Evolutionary conservation across 495 filamentous ascomycete genomes (phyloP), one percentile per base, ranked within the genome.

Genomic region (Penicillium goetzii): DNA sequence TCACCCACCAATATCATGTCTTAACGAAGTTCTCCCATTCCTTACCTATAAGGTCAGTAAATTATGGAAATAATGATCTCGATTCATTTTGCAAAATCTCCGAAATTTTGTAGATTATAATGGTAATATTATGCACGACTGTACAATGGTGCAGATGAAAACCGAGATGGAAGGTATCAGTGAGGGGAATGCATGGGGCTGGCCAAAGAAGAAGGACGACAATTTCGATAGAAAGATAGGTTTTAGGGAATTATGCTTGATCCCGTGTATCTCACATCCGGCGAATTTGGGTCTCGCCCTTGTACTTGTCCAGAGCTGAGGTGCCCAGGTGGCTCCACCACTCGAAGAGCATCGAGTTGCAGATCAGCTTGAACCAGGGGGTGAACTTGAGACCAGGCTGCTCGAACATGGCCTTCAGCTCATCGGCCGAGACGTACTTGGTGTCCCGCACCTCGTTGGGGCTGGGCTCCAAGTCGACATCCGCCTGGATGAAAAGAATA

Each of bases 301-400:
- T 85, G 80, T 95, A 97, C 79, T 90, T 89, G 57, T 96, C 92
- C 65, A 98, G 79, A 4, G 83, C 78, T 7, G 88, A 84, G 28
- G 84, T 81, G 63, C 93, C 89, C 34, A 98, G 85, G 75, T 93
- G 89, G 69, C 88, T 85, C 95, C 95, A 99, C 95, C 95, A 99
- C 75, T 98, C 93, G 70, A 96, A 98, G 49, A 99, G 86, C 92
- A 98, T 91, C 56, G 91, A 92, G 67, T 97, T 78, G 83, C 96
- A 99, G 72, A 99, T 98, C 66, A 99, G 87, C 85, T 97, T 97
- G 83, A 99, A 99, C 95, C 95, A 99, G 1, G 95, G 95, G 8
- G 95, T 99, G 76, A 98, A 99, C 67, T 84, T 89, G 63, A 97
- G 82, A 8, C 70, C 83, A 10, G 88, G 84, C 73, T 97, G 86